A percentile compares a stretch with the other conserved stretches of the same genome.
phyloP scores from a whole-genome alignment of 805 yeast genomes.

The Candida boleticola region DNA sequence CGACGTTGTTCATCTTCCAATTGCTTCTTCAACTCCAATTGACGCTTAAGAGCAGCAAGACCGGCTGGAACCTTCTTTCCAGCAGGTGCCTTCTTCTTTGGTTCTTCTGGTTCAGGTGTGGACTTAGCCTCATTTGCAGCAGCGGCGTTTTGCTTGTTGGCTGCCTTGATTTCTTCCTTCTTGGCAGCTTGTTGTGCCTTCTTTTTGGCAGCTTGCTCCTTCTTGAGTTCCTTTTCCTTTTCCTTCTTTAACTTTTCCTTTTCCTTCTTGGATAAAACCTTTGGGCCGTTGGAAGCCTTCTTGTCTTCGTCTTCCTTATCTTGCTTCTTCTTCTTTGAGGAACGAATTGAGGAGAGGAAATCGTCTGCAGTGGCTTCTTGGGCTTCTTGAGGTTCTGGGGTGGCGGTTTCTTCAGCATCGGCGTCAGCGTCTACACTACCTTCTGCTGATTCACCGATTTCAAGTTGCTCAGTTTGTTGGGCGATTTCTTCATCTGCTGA shows the following conservation, averaged over 20 bases:
- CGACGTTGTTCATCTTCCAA: conserved; percentile 79
- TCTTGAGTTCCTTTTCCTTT: conserved; percentile 85
- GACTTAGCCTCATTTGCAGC: conserved; percentile 28
- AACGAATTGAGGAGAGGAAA: conserved; percentile 80
- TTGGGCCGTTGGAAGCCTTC: conserved; percentile 58
- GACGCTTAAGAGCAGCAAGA: conserved; percentile 86
- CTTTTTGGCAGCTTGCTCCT: conserved; percentile 84
- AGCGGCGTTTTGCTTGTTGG: conserved; percentile 43
- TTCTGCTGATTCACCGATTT: conserved; percentile 29
- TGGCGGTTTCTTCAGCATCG: conserved; percentile 31
- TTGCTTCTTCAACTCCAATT: conserved; percentile 84
- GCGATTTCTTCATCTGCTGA: conserved; percentile 37
- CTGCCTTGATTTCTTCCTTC: conserved; percentile 54
- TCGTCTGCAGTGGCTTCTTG: conserved; percentile 39
- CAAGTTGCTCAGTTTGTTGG: conserved; percentile 23
- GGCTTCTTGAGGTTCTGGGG: conserved; percentile 15
- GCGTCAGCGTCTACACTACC: conserved; percentile 23
- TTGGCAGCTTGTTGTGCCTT: conserved; percentile 65
- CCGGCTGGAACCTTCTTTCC: conserved; percentile 87
- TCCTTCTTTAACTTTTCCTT: conserved; percentile 95
- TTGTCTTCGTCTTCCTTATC: conserved; percentile 64
- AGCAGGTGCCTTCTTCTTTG: conserved; percentile 35
- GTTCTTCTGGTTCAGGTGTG: conserved; percentile 35
- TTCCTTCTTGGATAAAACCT: conserved; percentile 87
- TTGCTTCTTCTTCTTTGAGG: conserved; percentile 74